Evolutionary conservation across 441 rosid species (phyloP).

Genomic region (Euphorbia corollata): DNA sequence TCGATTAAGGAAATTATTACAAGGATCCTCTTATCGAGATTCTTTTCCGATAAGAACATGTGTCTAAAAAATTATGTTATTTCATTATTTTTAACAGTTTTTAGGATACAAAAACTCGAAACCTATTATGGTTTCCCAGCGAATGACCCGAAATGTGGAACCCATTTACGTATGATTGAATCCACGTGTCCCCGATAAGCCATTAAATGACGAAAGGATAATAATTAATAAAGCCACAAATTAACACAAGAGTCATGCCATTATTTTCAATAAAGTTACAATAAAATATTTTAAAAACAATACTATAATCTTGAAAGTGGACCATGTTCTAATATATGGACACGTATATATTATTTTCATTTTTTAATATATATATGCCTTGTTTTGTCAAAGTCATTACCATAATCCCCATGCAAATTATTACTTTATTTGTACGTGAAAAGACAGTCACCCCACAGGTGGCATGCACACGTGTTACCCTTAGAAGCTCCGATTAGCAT

Average conservation of each 20-base stretch:
- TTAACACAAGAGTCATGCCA: constrained; percentile 37
- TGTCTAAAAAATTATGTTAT: too few species aligned
- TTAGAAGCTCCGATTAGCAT: constrained; percentile 11
- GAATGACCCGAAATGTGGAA: constrained; percentile 11
- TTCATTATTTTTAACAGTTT: too few species aligned
- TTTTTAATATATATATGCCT: neutral
- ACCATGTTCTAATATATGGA: neutral
- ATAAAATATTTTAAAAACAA: neutral
- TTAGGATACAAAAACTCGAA: too few species aligned
- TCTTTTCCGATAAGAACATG: too few species aligned
- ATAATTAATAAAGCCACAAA: constrained; percentile 11
- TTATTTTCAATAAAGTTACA: constrained; percentile 27
- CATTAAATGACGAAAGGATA: constrained; percentile 18
- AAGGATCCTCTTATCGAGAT: too few species aligned
- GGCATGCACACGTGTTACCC: constrained; percentile 28
- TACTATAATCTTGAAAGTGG: neutral
- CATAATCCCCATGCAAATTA: constrained; percentile 34
- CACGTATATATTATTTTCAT: constrained; percentile 19
- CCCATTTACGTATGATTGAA: constrained; percentile 20
- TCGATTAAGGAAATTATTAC: too few species aligned
- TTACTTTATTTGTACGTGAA: constrained; percentile 26
- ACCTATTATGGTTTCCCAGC: too few species aligned
- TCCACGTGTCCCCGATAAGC: constrained; percentile 33
- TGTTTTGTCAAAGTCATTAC: constrained; percentile 22
- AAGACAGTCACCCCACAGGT: constrained; percentile 30